phyloP scores from a whole-genome alignment of 805 yeast genomes.

The Pichia cephalocereana region DNA sequence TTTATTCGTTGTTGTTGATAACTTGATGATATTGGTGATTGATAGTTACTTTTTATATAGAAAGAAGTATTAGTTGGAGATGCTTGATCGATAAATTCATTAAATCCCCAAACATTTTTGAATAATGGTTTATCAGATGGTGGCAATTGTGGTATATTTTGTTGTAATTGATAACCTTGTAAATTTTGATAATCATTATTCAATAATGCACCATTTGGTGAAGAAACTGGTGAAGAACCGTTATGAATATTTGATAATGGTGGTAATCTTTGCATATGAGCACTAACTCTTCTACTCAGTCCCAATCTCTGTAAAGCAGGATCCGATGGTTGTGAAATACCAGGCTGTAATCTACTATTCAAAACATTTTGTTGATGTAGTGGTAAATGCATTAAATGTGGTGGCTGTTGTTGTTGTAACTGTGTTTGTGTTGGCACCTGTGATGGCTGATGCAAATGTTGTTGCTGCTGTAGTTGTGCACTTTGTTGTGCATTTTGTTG shows the following conservation, averaged over 20 bases:
- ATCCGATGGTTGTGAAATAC: conserved; percentile 3
- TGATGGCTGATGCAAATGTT: too few relatives aligned
- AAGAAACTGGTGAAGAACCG: background rate
- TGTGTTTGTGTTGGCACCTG: too few relatives aligned
- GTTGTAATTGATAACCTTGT: too few relatives aligned
- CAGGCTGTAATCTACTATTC: background rate
- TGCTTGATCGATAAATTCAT: background rate
- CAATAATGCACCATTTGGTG: background rate
- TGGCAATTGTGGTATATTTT: background rate
- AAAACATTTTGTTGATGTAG: background rate
- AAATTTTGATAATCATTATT: too few relatives aligned
- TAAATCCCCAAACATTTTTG: conserved; percentile 6
- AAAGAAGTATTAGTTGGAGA: background rate
- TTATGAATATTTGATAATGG: background rate
- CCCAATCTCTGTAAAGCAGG: conserved; percentile 7
- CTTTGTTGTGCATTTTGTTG: too few relatives aligned
- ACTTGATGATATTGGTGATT: background rate
- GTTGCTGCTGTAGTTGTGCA: too few relatives aligned
- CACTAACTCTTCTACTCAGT: conserved; percentile 1
- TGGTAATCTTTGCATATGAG: conserved; percentile 1
- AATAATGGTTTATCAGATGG: conserved; percentile 4
- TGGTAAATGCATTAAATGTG: background rate
- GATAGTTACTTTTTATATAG: background rate
- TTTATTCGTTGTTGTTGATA: background rate
- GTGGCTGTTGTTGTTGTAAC: too few relatives aligned